phyloP scores from a whole-genome alignment of 495 filamentous ascomycete genomes.

The Pseudoneurospora amorphoporcata region DNA sequence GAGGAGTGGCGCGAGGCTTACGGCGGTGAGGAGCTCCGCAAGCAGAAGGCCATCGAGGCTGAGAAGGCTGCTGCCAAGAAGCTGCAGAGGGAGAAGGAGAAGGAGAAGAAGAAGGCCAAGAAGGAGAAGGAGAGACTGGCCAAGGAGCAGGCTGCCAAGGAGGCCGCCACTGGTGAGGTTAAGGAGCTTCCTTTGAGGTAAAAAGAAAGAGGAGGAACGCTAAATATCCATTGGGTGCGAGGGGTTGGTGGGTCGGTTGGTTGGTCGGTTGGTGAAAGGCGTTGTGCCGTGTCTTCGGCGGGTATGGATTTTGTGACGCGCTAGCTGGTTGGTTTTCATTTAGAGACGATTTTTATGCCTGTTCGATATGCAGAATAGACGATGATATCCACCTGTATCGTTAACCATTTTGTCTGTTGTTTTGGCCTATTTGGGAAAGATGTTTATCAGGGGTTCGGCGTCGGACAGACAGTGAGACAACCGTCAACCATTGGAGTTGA shows the following conservation, averaged over 20 bases:
- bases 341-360: not conserved
- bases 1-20: constrained; percentile 72
- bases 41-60: constrained; percentile 19
- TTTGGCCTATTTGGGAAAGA: not conserved
- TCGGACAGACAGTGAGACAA: not conserved
- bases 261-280: not conserved
- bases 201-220: not conserved
- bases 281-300: not conserved
- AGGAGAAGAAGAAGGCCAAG: constrained; percentile 19
- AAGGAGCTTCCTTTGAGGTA: not conserved
- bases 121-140: constrained; percentile 23
- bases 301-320: not conserved
- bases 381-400: not conserved
- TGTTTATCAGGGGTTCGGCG: not conserved
- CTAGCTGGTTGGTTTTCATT: not conserved
- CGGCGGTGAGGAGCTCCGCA: constrained; percentile 56
- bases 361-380: not conserved
- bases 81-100: constrained; percentile 19
- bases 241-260: not conserved
- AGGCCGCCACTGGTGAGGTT: constrained; percentile 1
- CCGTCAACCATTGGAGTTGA: not conserved
- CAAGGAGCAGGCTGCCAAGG: constrained; percentile 16
- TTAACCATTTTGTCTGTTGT: not conserved
- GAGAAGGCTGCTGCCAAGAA: constrained; percentile 18
- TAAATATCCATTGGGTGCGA: not conserved